Percentiles rank a stretch among this genome's conserved stretches.
These are phyloP conservation scores for Rutstroemia sp. DNA, from an alignment of 2,329 filamentous ascomycete genomes.

Conservation along the genomic window DNA sequence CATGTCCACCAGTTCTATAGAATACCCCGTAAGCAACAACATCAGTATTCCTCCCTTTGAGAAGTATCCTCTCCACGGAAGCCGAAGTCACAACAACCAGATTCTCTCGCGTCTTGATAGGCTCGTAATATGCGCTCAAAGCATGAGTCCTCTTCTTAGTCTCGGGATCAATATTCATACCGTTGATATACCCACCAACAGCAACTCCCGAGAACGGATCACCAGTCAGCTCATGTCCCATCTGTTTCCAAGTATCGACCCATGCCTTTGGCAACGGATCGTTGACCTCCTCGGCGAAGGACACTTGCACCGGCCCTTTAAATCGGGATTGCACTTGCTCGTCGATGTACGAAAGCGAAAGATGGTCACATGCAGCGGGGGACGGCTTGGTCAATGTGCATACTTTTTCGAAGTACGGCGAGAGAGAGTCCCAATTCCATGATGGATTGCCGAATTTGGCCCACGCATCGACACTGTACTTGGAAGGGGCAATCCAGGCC, in stretches of 20 bases:
- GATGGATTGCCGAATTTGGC: slow-evolving; percentile 32
- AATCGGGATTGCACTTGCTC: background rate
- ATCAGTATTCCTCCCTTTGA: background rate
- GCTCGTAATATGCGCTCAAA: background rate
- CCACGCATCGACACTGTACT: slow-evolving; percentile 34
- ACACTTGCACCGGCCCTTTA: background rate
- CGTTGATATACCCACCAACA: background rate
- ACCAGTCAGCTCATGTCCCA: background rate
- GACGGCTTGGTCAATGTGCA: slow-evolving; percentile 3
- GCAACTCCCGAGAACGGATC: background rate
- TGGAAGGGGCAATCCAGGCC: slow-evolving; percentile 16
- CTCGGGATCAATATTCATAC: background rate
- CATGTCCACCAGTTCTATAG: background rate
- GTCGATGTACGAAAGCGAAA: background rate
- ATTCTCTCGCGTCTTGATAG: background rate
- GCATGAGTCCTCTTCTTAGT: background rate
- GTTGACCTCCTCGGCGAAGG: background rate
- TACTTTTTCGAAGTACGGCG: slow-evolving; percentile 36
- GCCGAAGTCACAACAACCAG: background rate
- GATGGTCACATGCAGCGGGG: background rate
- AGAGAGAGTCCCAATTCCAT: slow-evolving; percentile 31
- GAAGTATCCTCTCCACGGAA: background rate
- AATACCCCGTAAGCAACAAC: background rate
- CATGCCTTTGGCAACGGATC: background rate
- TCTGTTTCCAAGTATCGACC: background rate